Conservation (phyloP, 768 basidiomycete genomes). For the Pulveroboletus ravenelii region DNA sequence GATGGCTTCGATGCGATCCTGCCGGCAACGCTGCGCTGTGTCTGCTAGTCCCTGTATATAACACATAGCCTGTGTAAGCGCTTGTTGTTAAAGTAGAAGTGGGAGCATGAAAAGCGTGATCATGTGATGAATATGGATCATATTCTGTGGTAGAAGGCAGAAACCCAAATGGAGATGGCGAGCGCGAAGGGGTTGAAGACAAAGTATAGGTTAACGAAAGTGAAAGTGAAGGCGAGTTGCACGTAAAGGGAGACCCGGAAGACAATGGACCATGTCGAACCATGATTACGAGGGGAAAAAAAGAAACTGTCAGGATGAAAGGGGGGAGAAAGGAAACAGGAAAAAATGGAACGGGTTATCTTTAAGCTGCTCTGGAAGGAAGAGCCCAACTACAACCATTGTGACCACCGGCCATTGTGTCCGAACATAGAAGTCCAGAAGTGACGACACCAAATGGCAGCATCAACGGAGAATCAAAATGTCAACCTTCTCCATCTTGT, state of each 20-base stretch:
- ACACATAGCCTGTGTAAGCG: conserved; percentile 8
- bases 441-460: neutral
- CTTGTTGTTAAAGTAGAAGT: neutral
- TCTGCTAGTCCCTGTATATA: conserved; percentile 13
- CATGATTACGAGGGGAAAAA: conserved; percentile 4
- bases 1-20: conserved; percentile 22
- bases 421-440: conserved; percentile 10
- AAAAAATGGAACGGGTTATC: neutral
- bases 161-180: neutral
- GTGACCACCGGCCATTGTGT: neutral
- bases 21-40: conserved; percentile 19
- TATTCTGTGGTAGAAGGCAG: neutral
- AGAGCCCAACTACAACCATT: neutral
- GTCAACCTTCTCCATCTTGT: neutral
- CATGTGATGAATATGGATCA: neutral
- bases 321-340: neutral
- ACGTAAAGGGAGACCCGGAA: neutral
- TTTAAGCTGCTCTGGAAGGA: neutral
- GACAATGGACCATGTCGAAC: neutral
- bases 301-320: neutral
- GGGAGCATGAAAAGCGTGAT: neutral
- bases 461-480: neutral
- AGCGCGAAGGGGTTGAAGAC: neutral
- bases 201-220: neutral
- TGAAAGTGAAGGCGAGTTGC: neutral